Evolutionary conservation across 2,329 filamentous ascomycete species (phyloP).

Genomic region (Bipolaris cookei): DNA sequence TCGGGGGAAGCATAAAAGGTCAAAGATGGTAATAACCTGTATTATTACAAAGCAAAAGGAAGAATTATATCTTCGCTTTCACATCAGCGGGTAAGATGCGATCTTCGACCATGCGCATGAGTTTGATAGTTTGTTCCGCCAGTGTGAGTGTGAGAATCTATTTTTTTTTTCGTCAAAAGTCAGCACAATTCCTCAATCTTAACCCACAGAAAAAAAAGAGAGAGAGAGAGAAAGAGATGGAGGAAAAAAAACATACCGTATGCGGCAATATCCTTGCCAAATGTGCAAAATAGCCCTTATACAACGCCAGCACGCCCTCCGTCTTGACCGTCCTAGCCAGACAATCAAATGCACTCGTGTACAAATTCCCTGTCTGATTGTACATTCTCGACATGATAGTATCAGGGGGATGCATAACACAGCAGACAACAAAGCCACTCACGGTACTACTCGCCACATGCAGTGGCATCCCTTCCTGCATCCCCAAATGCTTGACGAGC

Average conservation of each 20-base stretch:
- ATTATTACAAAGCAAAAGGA: too few species aligned
- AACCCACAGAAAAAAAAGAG: neutral
- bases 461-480: slow-evolving; percentile 88
- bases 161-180: slow-evolving; percentile 32
- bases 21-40: too few species aligned
- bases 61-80: slow-evolving; percentile 50
- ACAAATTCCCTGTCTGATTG: slow-evolving; percentile 98
- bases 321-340: slow-evolving; percentile 87
- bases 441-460: slow-evolving; percentile 87
- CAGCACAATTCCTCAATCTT: too few species aligned
- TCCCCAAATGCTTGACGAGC: slow-evolving; percentile 79
- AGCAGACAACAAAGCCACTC: slow-evolving; percentile 95
- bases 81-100: slow-evolving; percentile 57
- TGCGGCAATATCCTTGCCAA: slow-evolving; percentile 92
- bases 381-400: slow-evolving; percentile 99
- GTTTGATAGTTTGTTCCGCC: slow-evolving; percentile 96
- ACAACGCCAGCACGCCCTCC: slow-evolving; percentile 89
- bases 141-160: slow-evolving; percentile 86
- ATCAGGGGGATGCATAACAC: slow-evolving; percentile 98
- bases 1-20: too few species aligned
- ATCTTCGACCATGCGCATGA: slow-evolving; percentile 80
- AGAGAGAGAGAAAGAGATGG: neutral
- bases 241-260: slow-evolving; percentile 63
- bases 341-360: slow-evolving; percentile 91
- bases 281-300: slow-evolving; percentile 97